phyloP scores from a whole-genome alignment of 208 protist genomes.

The Jaenimonas drosophilae region DNA sequence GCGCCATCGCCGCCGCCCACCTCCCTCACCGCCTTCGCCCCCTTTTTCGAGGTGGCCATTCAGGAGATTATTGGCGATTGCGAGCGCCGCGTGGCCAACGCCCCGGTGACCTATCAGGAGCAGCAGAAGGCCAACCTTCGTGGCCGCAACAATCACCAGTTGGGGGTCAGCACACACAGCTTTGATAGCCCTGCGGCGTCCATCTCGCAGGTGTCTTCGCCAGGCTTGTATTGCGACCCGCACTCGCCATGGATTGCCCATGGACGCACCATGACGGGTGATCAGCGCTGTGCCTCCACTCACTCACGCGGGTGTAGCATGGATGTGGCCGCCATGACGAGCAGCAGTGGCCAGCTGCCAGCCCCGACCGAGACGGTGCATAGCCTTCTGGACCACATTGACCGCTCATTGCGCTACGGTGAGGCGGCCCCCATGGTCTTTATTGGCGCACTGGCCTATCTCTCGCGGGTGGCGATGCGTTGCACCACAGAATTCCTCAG shows the following conservation, averaged over 20 bases:
- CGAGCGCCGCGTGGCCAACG: conserved; percentile 50
- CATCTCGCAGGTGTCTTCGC: background rate
- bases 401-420: conserved; percentile 11
- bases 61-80: conserved; percentile 65
- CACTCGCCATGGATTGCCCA: too few relatives aligned
- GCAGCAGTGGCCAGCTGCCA: background rate
- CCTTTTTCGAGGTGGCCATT: conserved; percentile 66
- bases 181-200: conserved; percentile 25
- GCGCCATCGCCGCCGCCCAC: background rate
- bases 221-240: background rate
- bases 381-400: conserved; percentile 24
- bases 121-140: conserved; percentile 15
- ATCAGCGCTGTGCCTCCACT: background rate
- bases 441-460: conserved; percentile 67
- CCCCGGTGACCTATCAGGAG: conserved; percentile 12
- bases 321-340: background rate
- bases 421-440: conserved; percentile 61
- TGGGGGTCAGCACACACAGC: conserved; percentile 14
- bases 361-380: conserved; percentile 10
- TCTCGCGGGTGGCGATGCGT: conserved; percentile 42
- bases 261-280: background rate
- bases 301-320: background rate
- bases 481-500: conserved; percentile 32
- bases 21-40: conserved; percentile 22
- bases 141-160: conserved; percentile 18